Percentiles rank a stretch among this genome's conserved stretches.
Conservation (phyloP, 495 filamentous ascomycete species). For the Aspergillus avenaceus region DNA sequence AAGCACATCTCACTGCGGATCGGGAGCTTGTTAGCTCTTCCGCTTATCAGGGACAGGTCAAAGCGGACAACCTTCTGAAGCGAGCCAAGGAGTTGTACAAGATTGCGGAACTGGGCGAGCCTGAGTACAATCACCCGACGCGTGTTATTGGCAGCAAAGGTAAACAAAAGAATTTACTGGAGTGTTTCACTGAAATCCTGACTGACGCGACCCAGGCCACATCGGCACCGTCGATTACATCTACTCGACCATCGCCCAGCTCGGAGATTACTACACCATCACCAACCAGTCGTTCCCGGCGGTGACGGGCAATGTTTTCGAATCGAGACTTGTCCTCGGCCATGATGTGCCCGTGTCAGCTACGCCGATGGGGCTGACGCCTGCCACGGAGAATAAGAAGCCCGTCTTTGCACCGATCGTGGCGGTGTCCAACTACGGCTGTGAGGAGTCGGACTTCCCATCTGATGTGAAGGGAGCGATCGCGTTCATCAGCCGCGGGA, state of each 20-base stretch:
- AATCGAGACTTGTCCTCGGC: conserved; percentile 53
- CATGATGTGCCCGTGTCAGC: conserved; percentile 47
- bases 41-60: conserved; percentile 50
- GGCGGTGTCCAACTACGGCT: conserved; percentile 46
- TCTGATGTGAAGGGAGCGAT: conserved; percentile 41
- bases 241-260: conserved; percentile 40
- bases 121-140: conserved; percentile 58
- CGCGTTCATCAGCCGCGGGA: conserved; percentile 54
- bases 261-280: conserved; percentile 56
- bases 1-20: not conserved
- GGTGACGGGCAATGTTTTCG: conserved; percentile 53
- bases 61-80: conserved; percentile 43
- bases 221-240: conserved; percentile 57
- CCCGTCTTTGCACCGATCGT: conserved; percentile 26
- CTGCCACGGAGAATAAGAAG: conserved; percentile 52
- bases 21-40: conserved; percentile 42
- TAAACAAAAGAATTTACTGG: conserved; percentile 18
- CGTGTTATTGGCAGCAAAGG: conserved; percentile 61
- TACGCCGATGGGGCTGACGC: conserved; percentile 54
- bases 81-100: conserved; percentile 53
- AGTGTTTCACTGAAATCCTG: not conserved
- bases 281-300: conserved; percentile 57
- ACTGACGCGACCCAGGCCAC: conserved; percentile 42
- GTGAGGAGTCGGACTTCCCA: conserved; percentile 47
- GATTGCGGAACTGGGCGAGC: conserved; percentile 48